Conservation (phyloP, 2,329 filamentous ascomycete genomes). For the Cercospora canescens region DNA sequence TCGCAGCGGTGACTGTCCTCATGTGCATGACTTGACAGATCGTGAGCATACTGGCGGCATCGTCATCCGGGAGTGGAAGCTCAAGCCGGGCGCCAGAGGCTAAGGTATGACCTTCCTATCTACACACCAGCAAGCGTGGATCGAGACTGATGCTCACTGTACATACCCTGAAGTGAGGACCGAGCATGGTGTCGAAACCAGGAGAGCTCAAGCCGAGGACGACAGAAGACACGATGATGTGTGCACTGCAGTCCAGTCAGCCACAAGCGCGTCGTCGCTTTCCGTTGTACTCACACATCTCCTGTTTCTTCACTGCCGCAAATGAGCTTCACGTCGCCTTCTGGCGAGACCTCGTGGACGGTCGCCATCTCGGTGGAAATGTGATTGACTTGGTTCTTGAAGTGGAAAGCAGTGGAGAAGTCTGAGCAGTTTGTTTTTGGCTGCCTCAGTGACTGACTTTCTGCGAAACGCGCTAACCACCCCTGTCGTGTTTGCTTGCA, state of each 20-base stretch:
- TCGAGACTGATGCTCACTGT: too few relatives aligned
- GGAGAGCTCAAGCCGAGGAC: conserved; percentile 12
- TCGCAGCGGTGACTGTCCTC: background rate
- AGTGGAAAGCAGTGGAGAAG: background rate
- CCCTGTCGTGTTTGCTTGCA: background rate
- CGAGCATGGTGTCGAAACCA: conserved; percentile 20
- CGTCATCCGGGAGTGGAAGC: background rate
- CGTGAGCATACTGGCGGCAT: background rate
- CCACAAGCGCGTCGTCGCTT: background rate
- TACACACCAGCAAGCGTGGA: background rate
- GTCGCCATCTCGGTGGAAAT: background rate
- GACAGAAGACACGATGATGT: conserved; percentile 6
- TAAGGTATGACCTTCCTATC: background rate
- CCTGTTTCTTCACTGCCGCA: background rate
- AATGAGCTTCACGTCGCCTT: conserved; percentile 31
- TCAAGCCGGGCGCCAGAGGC: background rate
- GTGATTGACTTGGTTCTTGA: background rate
- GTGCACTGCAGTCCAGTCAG: background rate
- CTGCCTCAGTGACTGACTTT: background rate
- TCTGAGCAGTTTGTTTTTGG: background rate
- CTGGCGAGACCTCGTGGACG: conserved; percentile 36
- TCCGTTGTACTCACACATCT: background rate
- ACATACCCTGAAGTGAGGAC: background rate
- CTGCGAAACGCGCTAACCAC: background rate
- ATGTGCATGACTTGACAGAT: background rate